Conservation (phyloP, 495 filamentous ascomycete genomes). For the Podospora appendiculata region DNA sequence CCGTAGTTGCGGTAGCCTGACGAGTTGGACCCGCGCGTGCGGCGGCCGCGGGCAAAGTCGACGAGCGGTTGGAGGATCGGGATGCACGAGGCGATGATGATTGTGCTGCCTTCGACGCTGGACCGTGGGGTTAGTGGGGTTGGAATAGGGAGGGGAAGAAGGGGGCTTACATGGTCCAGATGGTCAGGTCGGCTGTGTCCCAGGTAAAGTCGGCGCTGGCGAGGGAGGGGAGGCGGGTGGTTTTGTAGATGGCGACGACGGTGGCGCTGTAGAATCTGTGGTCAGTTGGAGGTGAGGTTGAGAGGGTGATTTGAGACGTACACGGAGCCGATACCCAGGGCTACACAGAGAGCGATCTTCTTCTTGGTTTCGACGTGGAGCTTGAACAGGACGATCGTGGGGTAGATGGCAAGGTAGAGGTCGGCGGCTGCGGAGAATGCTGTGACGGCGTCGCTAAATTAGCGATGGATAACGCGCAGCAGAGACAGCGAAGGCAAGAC, state of each 20-base stretch:
- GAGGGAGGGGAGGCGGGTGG: conserved; percentile 29
- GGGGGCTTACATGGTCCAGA: conserved; percentile 36
- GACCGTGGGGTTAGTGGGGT: neutral
- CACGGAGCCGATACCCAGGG: conserved; percentile 40
- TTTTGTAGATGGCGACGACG: conserved; percentile 34
- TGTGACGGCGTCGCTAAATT: too few relatives aligned
- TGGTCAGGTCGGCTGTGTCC: conserved; percentile 28
- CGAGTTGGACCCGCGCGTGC: neutral
- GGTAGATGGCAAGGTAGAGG: conserved; percentile 42
- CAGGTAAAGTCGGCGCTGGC: conserved; percentile 25
- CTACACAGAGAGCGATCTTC: conserved; percentile 36
- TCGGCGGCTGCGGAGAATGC: conserved; percentile 17
- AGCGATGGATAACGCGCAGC: too few relatives aligned
- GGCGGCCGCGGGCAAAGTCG: conserved; percentile 22
- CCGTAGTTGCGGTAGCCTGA: conserved; percentile 1
- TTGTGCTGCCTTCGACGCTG: conserved; percentile 38
- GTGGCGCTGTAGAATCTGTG: neutral
- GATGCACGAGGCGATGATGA: conserved; percentile 44
- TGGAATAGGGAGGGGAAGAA: neutral
- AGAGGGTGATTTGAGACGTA: conserved; percentile 12
- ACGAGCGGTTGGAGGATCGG: conserved; percentile 37
- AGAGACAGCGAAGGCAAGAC: conserved; percentile 27
- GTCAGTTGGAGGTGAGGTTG: neutral
- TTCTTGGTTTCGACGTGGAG: conserved; percentile 38
- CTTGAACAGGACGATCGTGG: conserved; percentile 31